Conservation (phyloP, 805 yeast species). For the Saturnispora sekii region DNA sequence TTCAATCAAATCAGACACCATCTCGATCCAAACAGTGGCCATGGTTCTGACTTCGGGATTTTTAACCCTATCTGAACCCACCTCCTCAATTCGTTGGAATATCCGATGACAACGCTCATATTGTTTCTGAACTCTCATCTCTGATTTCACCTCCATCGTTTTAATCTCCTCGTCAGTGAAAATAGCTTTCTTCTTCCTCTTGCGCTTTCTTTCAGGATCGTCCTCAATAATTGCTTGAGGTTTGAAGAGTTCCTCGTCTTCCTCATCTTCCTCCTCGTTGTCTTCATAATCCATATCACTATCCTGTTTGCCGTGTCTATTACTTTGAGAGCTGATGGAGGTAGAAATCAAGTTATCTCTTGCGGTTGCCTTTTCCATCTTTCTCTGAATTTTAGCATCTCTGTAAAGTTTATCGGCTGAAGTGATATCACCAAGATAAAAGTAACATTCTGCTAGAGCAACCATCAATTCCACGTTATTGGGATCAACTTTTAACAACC, state of each 20-base stretch:
- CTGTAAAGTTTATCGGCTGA: slow-evolving; percentile 44
- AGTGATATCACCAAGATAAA: slow-evolving; percentile 50
- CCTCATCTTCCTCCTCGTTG: slow-evolving; percentile 14
- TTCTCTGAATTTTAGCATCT: slow-evolving; percentile 41
- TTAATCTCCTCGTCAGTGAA: slow-evolving; percentile 21
- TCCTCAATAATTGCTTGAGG: slow-evolving; percentile 27
- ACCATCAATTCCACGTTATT: slow-evolving; percentile 63
- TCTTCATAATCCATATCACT: slow-evolving; percentile 11
- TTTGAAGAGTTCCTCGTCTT: slow-evolving; percentile 16
- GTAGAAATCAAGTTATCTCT: slow-evolving; percentile 17
- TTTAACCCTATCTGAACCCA: slow-evolving; percentile 23
- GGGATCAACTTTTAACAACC: slow-evolving; percentile 47
- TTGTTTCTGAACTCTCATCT: slow-evolving; percentile 33
- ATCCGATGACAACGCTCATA: slow-evolving; percentile 42
- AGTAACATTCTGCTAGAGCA: slow-evolving; percentile 74
- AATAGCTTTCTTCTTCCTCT: slow-evolving; percentile 17
- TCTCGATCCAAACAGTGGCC: slow-evolving; percentile 74
- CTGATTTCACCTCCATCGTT: slow-evolving; percentile 25
- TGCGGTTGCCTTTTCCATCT: slow-evolving; percentile 22
- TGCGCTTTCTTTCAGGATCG: slow-evolving; percentile 17
- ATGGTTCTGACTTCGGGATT: slow-evolving; percentile 20
- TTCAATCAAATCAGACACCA: slow-evolving; percentile 75
- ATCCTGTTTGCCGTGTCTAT: slow-evolving; percentile 4
- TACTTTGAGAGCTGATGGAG: slow-evolving; percentile 6
- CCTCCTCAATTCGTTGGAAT: slow-evolving; percentile 33